Evolutionary conservation across 257 asterid genomes (phyloP).

Genomic region (Paulownia fortunei): DNA sequence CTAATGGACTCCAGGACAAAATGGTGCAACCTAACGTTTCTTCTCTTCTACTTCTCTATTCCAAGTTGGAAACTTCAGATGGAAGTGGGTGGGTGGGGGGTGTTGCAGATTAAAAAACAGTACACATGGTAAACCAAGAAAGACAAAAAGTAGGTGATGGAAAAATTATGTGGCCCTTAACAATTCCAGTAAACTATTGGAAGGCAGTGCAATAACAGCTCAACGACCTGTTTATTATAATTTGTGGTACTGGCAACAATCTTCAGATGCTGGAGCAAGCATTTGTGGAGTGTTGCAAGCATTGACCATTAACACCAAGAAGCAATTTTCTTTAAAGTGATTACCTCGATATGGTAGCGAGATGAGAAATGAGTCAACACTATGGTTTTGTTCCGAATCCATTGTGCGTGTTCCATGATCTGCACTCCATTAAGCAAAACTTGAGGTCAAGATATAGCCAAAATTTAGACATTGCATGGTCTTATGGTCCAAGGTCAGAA

Average conservation of each 20-base stretch:
- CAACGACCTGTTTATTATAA: background rate
- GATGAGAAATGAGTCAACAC: slow-evolving; percentile 92
- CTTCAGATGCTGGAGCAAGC: background rate
- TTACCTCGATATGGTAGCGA: slow-evolving; percentile 90
- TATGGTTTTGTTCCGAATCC: slow-evolving; percentile 84
- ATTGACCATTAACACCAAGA: background rate
- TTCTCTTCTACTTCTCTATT: background rate
- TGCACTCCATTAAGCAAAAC: slow-evolving; percentile 42
- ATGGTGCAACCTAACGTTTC: background rate
- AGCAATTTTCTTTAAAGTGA: background rate
- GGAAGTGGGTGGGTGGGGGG: no score
- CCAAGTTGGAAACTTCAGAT: background rate
- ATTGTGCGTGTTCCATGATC: slow-evolving; percentile 83
- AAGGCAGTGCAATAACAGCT: background rate
- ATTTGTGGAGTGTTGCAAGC: background rate
- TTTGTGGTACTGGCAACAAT: background rate
- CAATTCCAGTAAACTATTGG: background rate
- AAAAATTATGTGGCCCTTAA: background rate
- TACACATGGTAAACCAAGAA: background rate
- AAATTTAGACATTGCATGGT: background rate
- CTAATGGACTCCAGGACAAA: background rate
- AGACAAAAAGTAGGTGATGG: background rate
- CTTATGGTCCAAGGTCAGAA: background rate
- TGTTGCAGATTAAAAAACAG: background rate
- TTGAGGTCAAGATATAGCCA: background rate